Evolutionary conservation across 306 rosid genomes (phyloP), one percentile per base, ranked within the genome.

Genomic region (Ceratonia siliqua): DNA sequence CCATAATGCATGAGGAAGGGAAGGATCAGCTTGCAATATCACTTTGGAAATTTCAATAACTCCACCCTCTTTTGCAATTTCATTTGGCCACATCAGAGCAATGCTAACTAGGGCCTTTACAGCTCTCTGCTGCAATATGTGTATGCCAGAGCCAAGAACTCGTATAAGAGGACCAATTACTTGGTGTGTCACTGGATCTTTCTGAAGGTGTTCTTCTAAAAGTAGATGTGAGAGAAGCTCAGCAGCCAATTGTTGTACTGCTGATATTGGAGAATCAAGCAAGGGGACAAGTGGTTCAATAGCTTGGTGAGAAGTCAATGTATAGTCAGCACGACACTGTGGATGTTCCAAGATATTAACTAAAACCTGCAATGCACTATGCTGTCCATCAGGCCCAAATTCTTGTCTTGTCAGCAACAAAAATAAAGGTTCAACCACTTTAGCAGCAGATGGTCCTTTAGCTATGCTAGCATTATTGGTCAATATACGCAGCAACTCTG

Each of bases 41-140:
- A 95, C 99, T 88, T 81, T 95, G 50, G 99, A 95, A 74, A 95
- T 61, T 82, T 92, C 98, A 63, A 76, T 65, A 62, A 95, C 99
- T 75, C 99, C 98, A 41, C 98, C 98, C 81, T 90, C 98, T 85
- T 89, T 95, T 64, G 98, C 99, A 79, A 95, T 95, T 83, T 95
- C 98, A 77, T 95, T 95, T 11, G 98, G 97, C 98, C 98, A 95
- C 65, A 89, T 85, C 64, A 89, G 85, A n/a, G 98, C 93, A 72
- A 95, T 85, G 78, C 98, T 90, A 48, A 92, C 96, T 42, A 95
- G 93, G 50, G 99, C 99, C 85, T 95, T 95, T 22, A 95, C 92
- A 82, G 97, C 99, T 87, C 94, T 89, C 88, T 95, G 98, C 84
- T 95, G 99, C 81, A 95, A 55, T 80, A 95, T 90, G 82, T 89